Evolutionary conservation across 2,329 filamentous ascomycete species (phyloP).

Genomic region (Monosporascus sp.): DNA sequence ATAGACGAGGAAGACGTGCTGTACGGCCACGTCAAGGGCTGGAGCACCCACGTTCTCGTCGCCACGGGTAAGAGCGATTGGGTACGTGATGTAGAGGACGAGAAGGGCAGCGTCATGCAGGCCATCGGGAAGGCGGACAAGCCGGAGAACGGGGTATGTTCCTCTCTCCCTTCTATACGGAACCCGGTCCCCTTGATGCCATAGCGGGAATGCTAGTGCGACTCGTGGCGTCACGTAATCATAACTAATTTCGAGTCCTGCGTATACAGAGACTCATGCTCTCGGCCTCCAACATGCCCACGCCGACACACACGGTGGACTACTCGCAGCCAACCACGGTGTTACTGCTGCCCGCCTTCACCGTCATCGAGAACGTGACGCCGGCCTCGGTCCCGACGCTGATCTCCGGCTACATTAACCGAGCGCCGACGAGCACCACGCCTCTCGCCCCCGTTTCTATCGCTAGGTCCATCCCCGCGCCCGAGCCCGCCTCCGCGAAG

Average conservation of each 20-base stretch:
- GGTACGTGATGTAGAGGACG: conserved; percentile 83
- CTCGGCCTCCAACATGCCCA: conserved; percentile 85
- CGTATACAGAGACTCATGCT: conserved; percentile 70
- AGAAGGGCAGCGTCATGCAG: conserved; percentile 80
- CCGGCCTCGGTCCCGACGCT: conserved; percentile 68
- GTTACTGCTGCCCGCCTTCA: conserved; percentile 80
- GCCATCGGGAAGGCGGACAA: conserved; percentile 56
- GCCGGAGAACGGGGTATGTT: conserved; percentile 63
- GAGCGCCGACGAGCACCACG: conserved; percentile 67
- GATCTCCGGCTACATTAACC: conserved; percentile 64
- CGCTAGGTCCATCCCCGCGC: conserved; percentile 26
- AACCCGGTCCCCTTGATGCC: too few relatives aligned
- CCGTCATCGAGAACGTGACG: conserved; percentile 75
- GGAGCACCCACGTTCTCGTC: conserved; percentile 84
- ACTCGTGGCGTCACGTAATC: not conserved
- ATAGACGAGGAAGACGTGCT: conserved; percentile 74
- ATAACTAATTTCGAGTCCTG: not conserved
- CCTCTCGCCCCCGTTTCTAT: conserved; percentile 44
- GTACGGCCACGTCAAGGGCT: conserved; percentile 81
- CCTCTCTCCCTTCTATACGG: not conserved
- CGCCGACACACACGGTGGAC: conserved; percentile 60
- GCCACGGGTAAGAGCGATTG: conserved; percentile 96
- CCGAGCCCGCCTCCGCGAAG: conserved; percentile 25
- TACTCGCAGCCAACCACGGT: conserved; percentile 70
- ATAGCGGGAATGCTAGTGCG: too few relatives aligned